These are phyloP conservation scores for Bromus sterilis DNA, from an alignment of 176 grass and related monocot genomes.

Conservation along the genomic window DNA sequence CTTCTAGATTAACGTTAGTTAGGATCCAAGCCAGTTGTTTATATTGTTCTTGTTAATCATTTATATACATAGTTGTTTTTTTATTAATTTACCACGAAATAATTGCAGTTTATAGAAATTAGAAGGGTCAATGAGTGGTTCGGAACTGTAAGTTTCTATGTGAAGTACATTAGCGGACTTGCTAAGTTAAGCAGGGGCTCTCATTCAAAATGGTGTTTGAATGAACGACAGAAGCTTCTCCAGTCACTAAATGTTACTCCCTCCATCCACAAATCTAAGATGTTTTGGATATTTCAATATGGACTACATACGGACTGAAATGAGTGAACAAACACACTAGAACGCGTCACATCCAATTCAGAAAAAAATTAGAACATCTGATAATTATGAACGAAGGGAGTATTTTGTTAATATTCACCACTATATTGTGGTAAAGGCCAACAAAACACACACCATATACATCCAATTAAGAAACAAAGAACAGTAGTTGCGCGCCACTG, in stretches of 20 bases:
- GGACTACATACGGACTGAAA: too few relatives aligned
- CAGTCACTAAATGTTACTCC: background rate
- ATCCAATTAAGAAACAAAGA: background rate
- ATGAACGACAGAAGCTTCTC: background rate
- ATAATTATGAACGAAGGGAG: too few relatives aligned
- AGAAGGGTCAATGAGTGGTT: background rate
- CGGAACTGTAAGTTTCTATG: background rate
- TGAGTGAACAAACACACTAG: too few relatives aligned
- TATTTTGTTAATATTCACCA: background rate
- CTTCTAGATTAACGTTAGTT: slow-evolving; percentile 14
- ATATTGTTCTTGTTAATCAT: background rate
- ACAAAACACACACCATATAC: too few relatives aligned
- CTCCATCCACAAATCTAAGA: too few relatives aligned
- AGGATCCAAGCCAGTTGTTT: slow-evolving; percentile 22
- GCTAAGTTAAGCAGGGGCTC: background rate
- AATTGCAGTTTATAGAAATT: background rate
- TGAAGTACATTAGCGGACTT: background rate
- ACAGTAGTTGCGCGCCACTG: background rate
- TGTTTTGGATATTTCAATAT: too few relatives aligned
- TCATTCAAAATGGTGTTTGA: background rate
- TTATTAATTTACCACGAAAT: background rate
- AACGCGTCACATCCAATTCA: too few relatives aligned
- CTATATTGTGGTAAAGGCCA: background rate
- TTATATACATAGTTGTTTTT: background rate
- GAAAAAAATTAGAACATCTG: too few relatives aligned